Conservation (phyloP, 805 yeast species). For the Priceomyces fermenticarens region DNA sequence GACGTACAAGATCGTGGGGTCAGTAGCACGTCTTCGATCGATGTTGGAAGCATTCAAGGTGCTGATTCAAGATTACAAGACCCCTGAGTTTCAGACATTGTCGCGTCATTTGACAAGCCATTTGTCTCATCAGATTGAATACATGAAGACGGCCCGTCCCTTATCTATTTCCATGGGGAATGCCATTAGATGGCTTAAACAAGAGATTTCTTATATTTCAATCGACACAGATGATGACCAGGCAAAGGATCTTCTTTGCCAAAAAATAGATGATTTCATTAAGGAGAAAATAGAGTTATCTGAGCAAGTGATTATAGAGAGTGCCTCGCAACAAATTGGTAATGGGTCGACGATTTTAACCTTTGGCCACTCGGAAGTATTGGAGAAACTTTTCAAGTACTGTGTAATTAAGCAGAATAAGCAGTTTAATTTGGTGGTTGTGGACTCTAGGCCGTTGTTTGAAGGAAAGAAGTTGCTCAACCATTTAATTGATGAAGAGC, state of each 20-base stretch:
- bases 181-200: slow-evolving; percentile 95
- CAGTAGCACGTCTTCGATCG: slow-evolving; percentile 77
- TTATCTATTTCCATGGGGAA: slow-evolving; percentile 94
- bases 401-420: slow-evolving; percentile 61
- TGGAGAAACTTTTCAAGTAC: slow-evolving; percentile 67
- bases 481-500: slow-evolving; percentile 48
- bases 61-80: slow-evolving; percentile 74
- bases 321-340: slow-evolving; percentile 72
- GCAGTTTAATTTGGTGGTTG: slow-evolving; percentile 74
- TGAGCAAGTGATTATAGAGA: slow-evolving; percentile 75
- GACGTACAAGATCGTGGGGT: slow-evolving; percentile 84
- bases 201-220: slow-evolving; percentile 80
- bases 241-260: slow-evolving; percentile 64
- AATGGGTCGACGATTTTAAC: slow-evolving; percentile 80
- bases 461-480: slow-evolving; percentile 83
- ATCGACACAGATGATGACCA: slow-evolving; percentile 64
- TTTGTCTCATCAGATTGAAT: slow-evolving; percentile 89
- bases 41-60: slow-evolving; percentile 82
- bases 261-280: slow-evolving; percentile 74
- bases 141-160: slow-evolving; percentile 86
- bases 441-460: slow-evolving; percentile 90
- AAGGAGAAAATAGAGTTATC: slow-evolving; percentile 82
- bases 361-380: slow-evolving; percentile 84
- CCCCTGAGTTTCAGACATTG: slow-evolving; percentile 82
- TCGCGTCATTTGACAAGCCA: slow-evolving; percentile 86